phyloP scores from a whole-genome alignment of 73 alveolate genomes.

The Halteria grandinella region DNA sequence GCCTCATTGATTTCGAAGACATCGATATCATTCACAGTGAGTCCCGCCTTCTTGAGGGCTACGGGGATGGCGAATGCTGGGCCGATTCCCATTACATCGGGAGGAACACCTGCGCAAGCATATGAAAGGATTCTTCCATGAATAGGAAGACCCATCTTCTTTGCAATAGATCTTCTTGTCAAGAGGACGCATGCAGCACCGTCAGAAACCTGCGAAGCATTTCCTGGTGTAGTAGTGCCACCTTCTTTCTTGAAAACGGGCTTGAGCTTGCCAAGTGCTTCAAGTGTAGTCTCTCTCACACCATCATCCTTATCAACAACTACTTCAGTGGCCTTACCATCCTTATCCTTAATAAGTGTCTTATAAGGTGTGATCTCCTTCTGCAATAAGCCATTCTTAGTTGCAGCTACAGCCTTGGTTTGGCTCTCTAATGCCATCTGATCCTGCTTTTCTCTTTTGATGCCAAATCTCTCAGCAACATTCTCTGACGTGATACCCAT shows the following conservation, averaged over 20 bases:
- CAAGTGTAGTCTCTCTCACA: constrained; percentile 92
- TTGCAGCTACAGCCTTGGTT: constrained; percentile 93
- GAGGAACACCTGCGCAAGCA: constrained; percentile 99
- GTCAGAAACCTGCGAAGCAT: constrained; percentile 98
- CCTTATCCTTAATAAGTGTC: constrained; percentile 81
- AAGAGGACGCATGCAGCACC: constrained; percentile 99
- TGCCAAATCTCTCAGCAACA: constrained; percentile 93
- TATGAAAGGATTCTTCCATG: constrained; percentile 92
- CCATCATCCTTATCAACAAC: constrained; percentile 95
- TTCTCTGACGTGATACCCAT: constrained; percentile 99
- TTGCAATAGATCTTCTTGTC: constrained; percentile 93
- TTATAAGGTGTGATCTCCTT: constrained; percentile 96
- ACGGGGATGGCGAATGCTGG: constrained; percentile 99
- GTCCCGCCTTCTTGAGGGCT: constrained; percentile 92
- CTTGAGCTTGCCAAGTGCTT: constrained; percentile 89
- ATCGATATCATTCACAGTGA: constrained; percentile 95
- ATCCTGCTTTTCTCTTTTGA: constrained; percentile 97
- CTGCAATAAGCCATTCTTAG: constrained; percentile 85
- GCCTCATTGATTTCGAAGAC: constrained; percentile 99
- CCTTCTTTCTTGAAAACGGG: constrained; percentile 99
- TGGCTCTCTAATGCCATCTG: constrained; percentile 94
- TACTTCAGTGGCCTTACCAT: constrained; percentile 75
- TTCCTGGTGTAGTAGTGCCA: constrained; percentile 99
- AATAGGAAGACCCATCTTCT: constrained; percentile 92
- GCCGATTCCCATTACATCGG: constrained; percentile 99